Evolutionary conservation across 2,329 filamentous ascomycete species (phyloP).

Genomic region (Diaporthe citri): DNA sequence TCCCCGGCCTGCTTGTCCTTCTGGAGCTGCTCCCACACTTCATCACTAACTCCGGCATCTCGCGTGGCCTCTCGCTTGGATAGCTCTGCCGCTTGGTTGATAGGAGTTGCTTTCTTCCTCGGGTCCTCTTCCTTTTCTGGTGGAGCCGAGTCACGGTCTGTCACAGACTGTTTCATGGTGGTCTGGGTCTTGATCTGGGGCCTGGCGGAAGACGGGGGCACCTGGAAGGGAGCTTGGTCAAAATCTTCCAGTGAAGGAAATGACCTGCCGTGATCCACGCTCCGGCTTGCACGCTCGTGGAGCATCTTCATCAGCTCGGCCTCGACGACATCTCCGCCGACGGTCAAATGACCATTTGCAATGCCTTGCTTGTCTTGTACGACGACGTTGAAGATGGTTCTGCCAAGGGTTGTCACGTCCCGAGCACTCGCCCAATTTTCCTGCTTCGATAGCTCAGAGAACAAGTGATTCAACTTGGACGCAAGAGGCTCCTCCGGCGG

Average conservation of each 20-base stretch:
- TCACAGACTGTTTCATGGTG: neutral
- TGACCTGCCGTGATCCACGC: neutral
- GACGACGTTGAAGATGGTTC: slow-evolving; percentile 60
- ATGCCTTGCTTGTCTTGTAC: slow-evolving; percentile 49
- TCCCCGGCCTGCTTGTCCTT: slow-evolving; percentile 57
- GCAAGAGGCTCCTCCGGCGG: slow-evolving; percentile 45
- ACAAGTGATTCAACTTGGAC: slow-evolving; percentile 48
- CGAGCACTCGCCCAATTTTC: slow-evolving; percentile 73
- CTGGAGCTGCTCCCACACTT: slow-evolving; percentile 71
- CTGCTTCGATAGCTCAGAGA: slow-evolving; percentile 56
- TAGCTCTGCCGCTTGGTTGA: neutral
- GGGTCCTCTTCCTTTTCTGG: neutral
- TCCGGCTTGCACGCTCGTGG: slow-evolving; percentile 42
- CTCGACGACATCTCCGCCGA: slow-evolving; percentile 37
- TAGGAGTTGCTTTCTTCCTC: neutral
- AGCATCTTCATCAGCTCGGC: slow-evolving; percentile 42
- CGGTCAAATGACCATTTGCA: slow-evolving; percentile 34
- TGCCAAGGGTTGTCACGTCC: slow-evolving; percentile 69
- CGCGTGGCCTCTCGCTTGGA: slow-evolving; percentile 47
- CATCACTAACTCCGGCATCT: slow-evolving; percentile 71
- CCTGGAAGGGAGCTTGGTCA: neutral
- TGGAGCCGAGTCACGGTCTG: neutral
- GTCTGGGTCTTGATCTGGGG: neutral
- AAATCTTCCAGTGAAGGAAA: neutral
- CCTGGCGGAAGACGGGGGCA: neutral